These are phyloP conservation scores for Arthrobotrys pseudoclavata DNA, from an alignment of 2,329 filamentous ascomycete species.

Conservation along the genomic window DNA sequence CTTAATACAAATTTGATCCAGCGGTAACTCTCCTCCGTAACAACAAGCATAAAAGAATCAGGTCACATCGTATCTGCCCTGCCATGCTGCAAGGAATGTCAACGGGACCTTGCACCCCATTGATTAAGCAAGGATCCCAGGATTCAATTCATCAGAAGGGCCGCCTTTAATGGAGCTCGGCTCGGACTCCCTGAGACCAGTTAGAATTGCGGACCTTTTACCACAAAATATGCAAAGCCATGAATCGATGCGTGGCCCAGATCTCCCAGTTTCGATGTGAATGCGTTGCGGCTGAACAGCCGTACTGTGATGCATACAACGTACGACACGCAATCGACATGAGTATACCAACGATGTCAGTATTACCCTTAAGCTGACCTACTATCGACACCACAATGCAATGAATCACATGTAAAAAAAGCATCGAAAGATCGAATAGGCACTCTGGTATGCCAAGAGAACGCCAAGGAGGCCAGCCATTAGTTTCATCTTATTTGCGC, in stretches of 20 bases:
- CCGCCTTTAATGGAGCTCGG: constrained; percentile 34
- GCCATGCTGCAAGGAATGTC: constrained; percentile 8
- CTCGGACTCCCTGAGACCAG: constrained; percentile 21
- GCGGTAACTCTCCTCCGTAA: not conserved
- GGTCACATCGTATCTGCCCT: constrained; percentile 33
- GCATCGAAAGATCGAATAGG: not conserved
- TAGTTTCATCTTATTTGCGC: constrained; percentile 25
- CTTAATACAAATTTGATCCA: not conserved
- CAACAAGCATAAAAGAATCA: constrained; percentile 8
- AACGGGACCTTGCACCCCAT: constrained; percentile 40
- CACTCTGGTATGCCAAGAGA: constrained; percentile 1
- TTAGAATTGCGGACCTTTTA: constrained; percentile 20
- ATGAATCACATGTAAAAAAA: constrained; percentile 32
- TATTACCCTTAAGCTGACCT: constrained; percentile 45
- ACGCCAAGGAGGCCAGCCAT: constrained; percentile 18
- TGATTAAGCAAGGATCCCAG: constrained; percentile 39
- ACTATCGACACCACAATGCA: constrained; percentile 8
- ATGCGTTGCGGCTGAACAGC: constrained; percentile 57
- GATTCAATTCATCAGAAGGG: constrained; percentile 23
- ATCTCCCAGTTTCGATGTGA: not conserved
- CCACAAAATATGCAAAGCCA: constrained; percentile 9
- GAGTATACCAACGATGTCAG: constrained; percentile 18
- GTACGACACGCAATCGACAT: not conserved
- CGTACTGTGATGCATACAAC: not conserved
- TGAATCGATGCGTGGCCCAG: constrained; percentile 7